Evolutionary conservation across 1,284 basidiomycete species (phyloP).

Genomic region (Naganishia albida): DNA sequence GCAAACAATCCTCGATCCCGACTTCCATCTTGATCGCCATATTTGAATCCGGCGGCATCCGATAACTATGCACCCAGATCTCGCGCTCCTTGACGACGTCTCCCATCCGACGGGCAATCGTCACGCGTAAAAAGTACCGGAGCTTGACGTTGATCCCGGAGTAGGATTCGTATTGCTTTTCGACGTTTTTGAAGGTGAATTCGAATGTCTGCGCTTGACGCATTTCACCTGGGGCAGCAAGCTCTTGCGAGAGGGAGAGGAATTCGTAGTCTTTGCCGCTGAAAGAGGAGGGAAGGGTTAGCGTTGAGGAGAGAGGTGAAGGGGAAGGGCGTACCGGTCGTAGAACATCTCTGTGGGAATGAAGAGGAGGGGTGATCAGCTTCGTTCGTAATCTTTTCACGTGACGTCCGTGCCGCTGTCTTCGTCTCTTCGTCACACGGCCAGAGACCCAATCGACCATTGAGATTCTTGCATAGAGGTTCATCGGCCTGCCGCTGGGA

Average conservation of each 20-base stretch:
- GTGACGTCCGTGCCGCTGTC: too few species aligned
- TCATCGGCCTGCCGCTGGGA: too few species aligned
- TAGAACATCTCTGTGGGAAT: constrained; percentile 73
- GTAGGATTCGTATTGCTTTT: constrained; percentile 98
- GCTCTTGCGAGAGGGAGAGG: constrained; percentile 88
- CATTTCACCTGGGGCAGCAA: constrained; percentile 92
- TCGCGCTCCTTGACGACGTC: constrained; percentile 91
- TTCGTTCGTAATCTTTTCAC: background rate
- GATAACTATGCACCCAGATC: constrained; percentile 96
- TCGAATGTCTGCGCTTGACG: constrained; percentile 91
- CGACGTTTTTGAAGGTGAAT: constrained; percentile 97
- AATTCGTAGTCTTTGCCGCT: constrained; percentile 98
- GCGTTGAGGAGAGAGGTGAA: background rate
- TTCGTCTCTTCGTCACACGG: too few species aligned
- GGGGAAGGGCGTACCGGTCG: constrained; percentile 36
- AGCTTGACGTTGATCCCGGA: constrained; percentile 98
- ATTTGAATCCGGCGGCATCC: constrained; percentile 96
- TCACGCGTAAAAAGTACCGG: constrained; percentile 93
- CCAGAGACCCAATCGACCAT: too few species aligned
- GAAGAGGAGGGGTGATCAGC: background rate
- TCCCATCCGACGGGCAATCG: constrained; percentile 84
- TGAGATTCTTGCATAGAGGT: too few species aligned
- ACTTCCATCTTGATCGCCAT: constrained; percentile 99
- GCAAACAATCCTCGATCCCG: constrained; percentile 96
- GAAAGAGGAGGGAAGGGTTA: constrained; percentile 35